A percentile compares a stretch with the other conserved stretches of the same genome.
These are phyloP conservation scores for Prillingera fragicola DNA, from an alignment of 1,284 basidiomycete genomes.

Conservation along the genomic window DNA sequence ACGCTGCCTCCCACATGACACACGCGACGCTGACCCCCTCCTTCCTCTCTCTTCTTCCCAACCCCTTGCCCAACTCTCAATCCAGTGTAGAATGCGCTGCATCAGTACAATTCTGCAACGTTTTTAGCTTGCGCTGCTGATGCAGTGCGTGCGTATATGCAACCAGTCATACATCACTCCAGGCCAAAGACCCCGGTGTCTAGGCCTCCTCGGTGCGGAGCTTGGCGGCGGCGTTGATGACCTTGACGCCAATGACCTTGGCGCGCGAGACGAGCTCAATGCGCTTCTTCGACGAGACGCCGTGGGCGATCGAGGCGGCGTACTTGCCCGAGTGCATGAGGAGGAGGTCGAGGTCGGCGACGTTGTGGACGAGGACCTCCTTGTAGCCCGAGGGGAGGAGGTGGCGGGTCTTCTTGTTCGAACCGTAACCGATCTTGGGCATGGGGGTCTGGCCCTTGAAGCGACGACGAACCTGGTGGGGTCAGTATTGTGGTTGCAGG, in stretches of 20 bases:
- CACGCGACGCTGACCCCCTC: too few species aligned
- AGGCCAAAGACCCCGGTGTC: slow-evolving; percentile 4
- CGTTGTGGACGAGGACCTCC: slow-evolving; percentile 89
- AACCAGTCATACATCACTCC: slow-evolving; percentile 1
- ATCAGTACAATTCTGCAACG: background rate
- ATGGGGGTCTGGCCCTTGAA: slow-evolving; percentile 94
- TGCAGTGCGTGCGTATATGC: background rate
- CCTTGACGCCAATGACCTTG: slow-evolving; percentile 81
- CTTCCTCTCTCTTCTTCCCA: too few species aligned
- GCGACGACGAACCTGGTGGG: slow-evolving; percentile 61
- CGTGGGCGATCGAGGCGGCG: slow-evolving; percentile 95
- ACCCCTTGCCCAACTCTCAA: too few species aligned
- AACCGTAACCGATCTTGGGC: slow-evolving; percentile 69
- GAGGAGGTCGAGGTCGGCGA: slow-evolving; percentile 84
- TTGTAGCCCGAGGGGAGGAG: slow-evolving; percentile 89
- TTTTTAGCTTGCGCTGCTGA: background rate
- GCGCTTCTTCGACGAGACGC: slow-evolving; percentile 94
- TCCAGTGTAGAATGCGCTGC: too few species aligned
- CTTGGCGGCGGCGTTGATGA: slow-evolving; percentile 91
- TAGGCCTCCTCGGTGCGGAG: slow-evolving; percentile 88
- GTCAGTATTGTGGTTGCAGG: background rate
- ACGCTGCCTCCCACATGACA: too few species aligned
- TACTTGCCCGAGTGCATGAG: slow-evolving; percentile 98
- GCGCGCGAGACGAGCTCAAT: slow-evolving; percentile 83
- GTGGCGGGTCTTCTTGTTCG: slow-evolving; percentile 72